Conservation (phyloP, 1,284 basidiomycete genomes). For the Gymnopus androsaceus region DNA sequence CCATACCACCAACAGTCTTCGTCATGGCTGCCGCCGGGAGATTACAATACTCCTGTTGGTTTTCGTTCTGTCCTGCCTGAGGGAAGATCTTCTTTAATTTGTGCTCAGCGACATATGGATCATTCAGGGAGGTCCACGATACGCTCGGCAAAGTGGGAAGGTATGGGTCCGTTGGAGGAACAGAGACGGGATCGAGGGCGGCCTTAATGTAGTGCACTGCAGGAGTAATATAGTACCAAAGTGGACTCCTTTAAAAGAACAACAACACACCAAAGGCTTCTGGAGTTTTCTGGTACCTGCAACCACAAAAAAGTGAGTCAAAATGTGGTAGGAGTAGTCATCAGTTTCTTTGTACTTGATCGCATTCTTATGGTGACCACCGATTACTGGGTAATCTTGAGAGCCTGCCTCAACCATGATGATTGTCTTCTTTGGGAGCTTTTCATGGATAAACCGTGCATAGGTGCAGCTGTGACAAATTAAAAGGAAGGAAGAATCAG, state of each 20-base stretch:
- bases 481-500: neutral
- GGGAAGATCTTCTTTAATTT: neutral
- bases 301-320: neutral
- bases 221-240: neutral
- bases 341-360: too few species aligned
- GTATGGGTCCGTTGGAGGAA: neutral
- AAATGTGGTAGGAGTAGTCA: neutral
- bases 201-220: conserved; percentile 12
- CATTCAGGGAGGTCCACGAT: conserved; percentile 9
- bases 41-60: neutral
- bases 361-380: conserved; percentile 12
- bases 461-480: conserved; percentile 11
- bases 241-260: neutral
- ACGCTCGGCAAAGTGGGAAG: neutral
- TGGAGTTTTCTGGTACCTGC: conserved; percentile 11
- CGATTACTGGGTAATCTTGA: conserved; percentile 11
- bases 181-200: conserved; percentile 7
- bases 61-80: neutral
- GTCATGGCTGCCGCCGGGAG: conserved; percentile 25
- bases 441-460: conserved; percentile 11
- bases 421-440: neutral
- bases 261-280: conserved; percentile 9
- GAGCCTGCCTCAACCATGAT: conserved; percentile 13
- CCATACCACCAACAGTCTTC: conserved; percentile 35
- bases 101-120: neutral